These are phyloP conservation scores for Poteriospumella lacustris DNA, from an alignment of 108 stramenopile genomes.

Conservation along the genomic window DNA sequence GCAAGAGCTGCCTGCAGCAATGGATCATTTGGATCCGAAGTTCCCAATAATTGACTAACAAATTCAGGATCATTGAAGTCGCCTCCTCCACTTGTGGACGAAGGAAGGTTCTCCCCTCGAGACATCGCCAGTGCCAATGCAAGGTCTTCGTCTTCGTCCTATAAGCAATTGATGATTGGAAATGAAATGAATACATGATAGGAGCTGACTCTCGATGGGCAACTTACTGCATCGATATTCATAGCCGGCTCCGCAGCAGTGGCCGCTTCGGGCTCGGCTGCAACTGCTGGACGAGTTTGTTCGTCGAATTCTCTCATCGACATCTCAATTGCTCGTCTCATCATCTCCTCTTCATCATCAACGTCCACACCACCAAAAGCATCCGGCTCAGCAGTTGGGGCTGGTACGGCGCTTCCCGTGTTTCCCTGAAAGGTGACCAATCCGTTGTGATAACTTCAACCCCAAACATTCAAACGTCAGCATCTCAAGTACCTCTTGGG, in stretches of 20 bases:
- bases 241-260: conserved; percentile 24
- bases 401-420: too few relatives aligned
- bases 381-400: too few relatives aligned
- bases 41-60: conserved; percentile 66
- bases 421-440: too few relatives aligned
- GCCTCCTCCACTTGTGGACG: conserved; percentile 59
- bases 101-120: conserved; percentile 49
- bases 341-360: conserved; percentile 74
- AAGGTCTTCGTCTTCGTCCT: conserved; percentile 79
- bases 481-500: too few relatives aligned
- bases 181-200: too few relatives aligned
- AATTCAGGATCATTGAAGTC: conserved; percentile 75
- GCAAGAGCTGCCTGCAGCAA: conserved; percentile 71
- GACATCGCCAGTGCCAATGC: conserved; percentile 80
- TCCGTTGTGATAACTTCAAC: too few relatives aligned
- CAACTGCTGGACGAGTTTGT: too few relatives aligned
- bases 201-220: too few relatives aligned
- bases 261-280: conserved; percentile 16
- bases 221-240: conserved; percentile 28
- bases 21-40: conserved; percentile 74
- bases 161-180: too few relatives aligned
- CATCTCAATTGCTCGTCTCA: conserved; percentile 94
- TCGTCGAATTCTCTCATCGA: conserved; percentile 90
- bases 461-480: too few relatives aligned
- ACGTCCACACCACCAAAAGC: too few relatives aligned